Evolutionary conservation across 2,329 filamentous ascomycete species (phyloP), one percentile per base, ranked within the genome.

Genomic region (Ophiostoma populinum): DNA sequence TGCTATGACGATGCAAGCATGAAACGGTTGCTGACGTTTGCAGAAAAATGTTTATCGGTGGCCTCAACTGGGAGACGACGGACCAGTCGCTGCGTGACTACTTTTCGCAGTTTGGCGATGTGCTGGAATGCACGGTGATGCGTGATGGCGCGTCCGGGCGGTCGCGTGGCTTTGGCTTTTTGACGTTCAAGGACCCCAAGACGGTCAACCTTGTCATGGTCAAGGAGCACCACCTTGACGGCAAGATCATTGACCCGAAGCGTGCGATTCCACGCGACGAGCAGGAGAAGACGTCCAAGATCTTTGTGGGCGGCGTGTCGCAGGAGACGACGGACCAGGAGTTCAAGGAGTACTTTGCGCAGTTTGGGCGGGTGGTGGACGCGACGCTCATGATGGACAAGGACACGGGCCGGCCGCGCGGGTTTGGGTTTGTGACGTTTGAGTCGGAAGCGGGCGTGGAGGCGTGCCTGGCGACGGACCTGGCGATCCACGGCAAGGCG

Each of bases 361-460:
- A 93, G 50, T 98, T 95, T 49, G 90, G 90, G 19, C 77, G 87
- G 41, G 90, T 98, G 15, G 78, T 98, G 25, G 90, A 98, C 57
- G 90, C 90, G 2, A 98, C 90, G 0, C 72, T 98, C 3, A 98
- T 98, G 90, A 98, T 98, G 75, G 90, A 98, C 55, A 98, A 98
- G 58, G 90, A 98, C 55, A 98, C 90, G 1, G 90, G 90, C n/a
- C 74, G 90, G 26, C 90, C 90, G 3, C 71, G 90, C 51, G 90
- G 90, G 2, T 98, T 98, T 50, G 90, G 90, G 11, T 98, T 98
- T 54, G 90, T 98, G 35, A 98, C 90, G 0, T 98, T 98, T 47
- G 90, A 98, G 57, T 92, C 78, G 45, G 90, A 98, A 50, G 76
- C 82, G 12, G 90, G 90, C 13, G 90, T 98, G 29, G 90, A 98